Base-by-base conservation (phyloP, 768 basidiomycete genomes). In the Tulasnella sp. region DNA sequence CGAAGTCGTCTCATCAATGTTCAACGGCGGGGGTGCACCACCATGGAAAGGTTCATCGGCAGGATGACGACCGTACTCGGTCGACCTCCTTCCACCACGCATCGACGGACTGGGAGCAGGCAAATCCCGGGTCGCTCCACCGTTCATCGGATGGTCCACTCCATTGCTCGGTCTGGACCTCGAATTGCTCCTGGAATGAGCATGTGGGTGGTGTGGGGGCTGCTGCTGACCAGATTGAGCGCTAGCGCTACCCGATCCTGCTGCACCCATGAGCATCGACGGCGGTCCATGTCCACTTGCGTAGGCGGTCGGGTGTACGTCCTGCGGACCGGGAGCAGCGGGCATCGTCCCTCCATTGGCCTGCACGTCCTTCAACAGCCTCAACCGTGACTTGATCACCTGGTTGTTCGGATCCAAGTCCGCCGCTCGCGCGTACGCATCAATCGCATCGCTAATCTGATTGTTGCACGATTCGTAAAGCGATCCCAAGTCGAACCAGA, bases 391-490 rank as follows among this genome's bases (percentile, higher is more conserved):
- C 37, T 91, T 89, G 82, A 99, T 96, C 37, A 91, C 88, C 58
- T 85, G 84, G 81, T 99, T 99, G 76, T 83, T 84, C 0, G 96
- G 94, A 82, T 99, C 97, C 67, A 99, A 90, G 82, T 99, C 96
- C 76, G 91, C 91, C 0, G 97, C 97, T 42, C 97, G 89, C 14
- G 94, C 93, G 81, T 99, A 99, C 1, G 97, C 97, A 80, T 99
- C 97, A 81, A 99, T 98, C 38, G 97, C 97, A 82, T 99, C 97
- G 45, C 92, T 92, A 81, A 99, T 94, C 83, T 99, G 97, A 81
- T 99, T 98, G 85, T 99, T 99, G 86, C 97, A 99, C 79, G 92
- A 93, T 84, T 99, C 97, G 82, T 99, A 99, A 0, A 99, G 87
- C 78, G 91, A 93, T 54, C 97, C 97, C 49, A 99, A 89, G 84